phyloP scores from a whole-genome alignment of 2,329 filamentous ascomycete genomes.

The Microdochium paspali region DNA sequence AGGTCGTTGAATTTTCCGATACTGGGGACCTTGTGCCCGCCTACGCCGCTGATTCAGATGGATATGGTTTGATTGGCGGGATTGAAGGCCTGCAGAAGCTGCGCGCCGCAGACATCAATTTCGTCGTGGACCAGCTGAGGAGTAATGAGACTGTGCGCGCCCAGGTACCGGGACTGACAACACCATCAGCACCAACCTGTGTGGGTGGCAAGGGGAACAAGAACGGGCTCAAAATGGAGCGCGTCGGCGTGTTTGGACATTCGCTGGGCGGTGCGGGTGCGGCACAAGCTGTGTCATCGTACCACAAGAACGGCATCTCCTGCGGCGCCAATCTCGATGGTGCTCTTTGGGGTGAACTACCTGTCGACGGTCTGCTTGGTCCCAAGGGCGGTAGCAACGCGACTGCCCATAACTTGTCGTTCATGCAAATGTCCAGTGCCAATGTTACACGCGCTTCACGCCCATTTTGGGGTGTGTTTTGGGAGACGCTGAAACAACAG shows the following conservation, averaged over 20 bases:
- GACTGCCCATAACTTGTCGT: background rate
- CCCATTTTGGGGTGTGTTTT: background rate
- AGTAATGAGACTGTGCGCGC: constrained; percentile 11
- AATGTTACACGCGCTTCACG: background rate
- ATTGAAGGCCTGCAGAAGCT: constrained; percentile 11
- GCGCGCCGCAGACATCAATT: constrained; percentile 24
- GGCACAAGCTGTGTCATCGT: constrained; percentile 15
- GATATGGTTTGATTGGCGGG: background rate
- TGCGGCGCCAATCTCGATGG: constrained; percentile 33
- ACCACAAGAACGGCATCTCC: constrained; percentile 18
- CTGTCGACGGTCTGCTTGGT: constrained; percentile 2
- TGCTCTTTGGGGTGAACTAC: constrained; percentile 10
- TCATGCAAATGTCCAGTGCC: background rate
- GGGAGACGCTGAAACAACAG: background rate
- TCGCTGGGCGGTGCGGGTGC: constrained; percentile 28
- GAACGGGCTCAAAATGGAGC: constrained; percentile 17
- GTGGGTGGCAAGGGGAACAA: background rate
- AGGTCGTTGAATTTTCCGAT: constrained; percentile 33
- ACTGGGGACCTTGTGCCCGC: constrained; percentile 5
- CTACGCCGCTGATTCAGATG: background rate
- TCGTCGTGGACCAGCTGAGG: constrained; percentile 23
- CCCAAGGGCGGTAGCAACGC: background rate
- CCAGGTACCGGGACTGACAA: constrained; percentile 20
- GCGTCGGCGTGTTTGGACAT: constrained; percentile 26
- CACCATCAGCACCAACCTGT: background rate